phyloP scores from a whole-genome alignment of 2,329 filamentous ascomycete species.

The Zalaria sp. region DNA sequence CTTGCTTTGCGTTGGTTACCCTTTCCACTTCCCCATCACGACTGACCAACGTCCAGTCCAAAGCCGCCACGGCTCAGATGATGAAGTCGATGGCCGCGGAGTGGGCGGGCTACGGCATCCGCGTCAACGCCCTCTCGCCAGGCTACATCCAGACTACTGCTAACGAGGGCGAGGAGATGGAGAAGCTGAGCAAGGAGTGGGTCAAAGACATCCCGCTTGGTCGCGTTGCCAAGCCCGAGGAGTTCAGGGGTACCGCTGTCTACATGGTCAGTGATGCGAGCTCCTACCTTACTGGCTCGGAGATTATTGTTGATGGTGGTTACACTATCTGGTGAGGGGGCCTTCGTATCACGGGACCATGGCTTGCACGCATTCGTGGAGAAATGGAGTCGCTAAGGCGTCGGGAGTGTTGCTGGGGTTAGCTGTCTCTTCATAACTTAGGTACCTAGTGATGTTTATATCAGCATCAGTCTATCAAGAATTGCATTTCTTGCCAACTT shows the following conservation, averaged over 20 bases:
- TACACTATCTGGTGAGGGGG: constrained; percentile 11
- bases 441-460: no score
- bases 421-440: no score
- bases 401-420: no score
- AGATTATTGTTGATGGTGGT: constrained; percentile 19
- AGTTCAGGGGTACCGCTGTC: constrained; percentile 21
- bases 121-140: constrained; percentile 18
- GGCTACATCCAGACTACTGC: constrained; percentile 19
- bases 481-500: no score
- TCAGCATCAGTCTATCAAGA: no score
- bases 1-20: no score
- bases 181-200: constrained; percentile 19
- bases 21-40: not conserved
- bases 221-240: constrained; percentile 22
- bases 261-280: constrained; percentile 19
- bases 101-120: constrained; percentile 16
- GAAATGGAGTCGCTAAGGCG: no score
- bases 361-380: no score
- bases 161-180: constrained; percentile 22
- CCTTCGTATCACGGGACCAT: not conserved
- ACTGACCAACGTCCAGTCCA: constrained; percentile 8
- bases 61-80: constrained; percentile 19
- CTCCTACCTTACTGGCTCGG: constrained; percentile 17
- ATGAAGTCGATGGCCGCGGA: constrained; percentile 20
- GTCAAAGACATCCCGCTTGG: constrained; percentile 22